These are phyloP conservation scores for Chlorella sorokiniana DNA, from an alignment of 139 green algal genomes.

Conservation along the genomic window DNA sequence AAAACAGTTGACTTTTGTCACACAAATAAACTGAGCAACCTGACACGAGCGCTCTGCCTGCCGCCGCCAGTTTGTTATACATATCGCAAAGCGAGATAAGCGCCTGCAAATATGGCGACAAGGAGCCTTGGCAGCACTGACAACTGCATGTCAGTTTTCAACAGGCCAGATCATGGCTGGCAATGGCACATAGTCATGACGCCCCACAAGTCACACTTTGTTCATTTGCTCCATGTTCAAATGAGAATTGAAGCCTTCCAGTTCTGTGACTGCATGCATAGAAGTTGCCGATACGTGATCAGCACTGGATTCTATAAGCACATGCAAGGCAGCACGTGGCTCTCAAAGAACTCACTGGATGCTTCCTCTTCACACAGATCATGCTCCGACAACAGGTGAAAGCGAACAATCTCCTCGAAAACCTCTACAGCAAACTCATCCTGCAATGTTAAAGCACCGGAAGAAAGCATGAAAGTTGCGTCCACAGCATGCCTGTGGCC, in stretches of 20 bases:
- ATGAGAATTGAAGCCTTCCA: conserved; percentile 81
- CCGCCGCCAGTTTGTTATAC: conserved; percentile 60
- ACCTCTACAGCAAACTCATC: conserved; percentile 55
- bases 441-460: not conserved
- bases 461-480: not conserved
- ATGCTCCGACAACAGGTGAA: conserved; percentile 80
- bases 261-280: conserved; percentile 45
- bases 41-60: not conserved
- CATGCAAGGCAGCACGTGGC: not conserved
- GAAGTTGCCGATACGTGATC: not conserved
- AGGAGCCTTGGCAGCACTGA: not conserved
- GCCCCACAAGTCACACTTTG: conserved; percentile 51
- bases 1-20: not conserved
- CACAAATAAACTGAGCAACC: not conserved
- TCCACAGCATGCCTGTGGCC: not conserved
- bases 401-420: conserved; percentile 74
- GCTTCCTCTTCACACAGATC: conserved; percentile 65
- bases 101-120: conserved; percentile 25
- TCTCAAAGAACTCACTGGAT: conserved; percentile 3
- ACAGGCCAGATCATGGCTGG: not conserved
- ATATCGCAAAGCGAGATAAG: conserved; percentile 73
- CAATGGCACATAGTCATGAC: not conserved
- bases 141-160: not conserved
- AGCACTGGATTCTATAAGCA: not conserved
- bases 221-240: conserved; percentile 88